phyloP scores from a whole-genome alignment of 2,329 filamentous ascomycete species.

The Botrytis fragariae region DNA sequence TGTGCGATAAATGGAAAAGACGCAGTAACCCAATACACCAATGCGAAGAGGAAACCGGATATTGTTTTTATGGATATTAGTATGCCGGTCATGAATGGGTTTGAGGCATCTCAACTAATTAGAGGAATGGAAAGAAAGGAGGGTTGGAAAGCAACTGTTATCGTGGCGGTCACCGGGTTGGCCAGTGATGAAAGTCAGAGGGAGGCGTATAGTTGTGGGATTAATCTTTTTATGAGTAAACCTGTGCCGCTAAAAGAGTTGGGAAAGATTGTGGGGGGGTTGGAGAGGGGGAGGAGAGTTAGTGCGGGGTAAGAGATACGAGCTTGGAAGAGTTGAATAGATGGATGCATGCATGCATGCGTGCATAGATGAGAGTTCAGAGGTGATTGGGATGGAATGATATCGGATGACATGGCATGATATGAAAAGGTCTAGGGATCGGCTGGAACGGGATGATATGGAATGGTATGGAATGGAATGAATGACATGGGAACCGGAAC shows the following conservation, averaged over 20 bases:
- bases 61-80: constrained; percentile 52
- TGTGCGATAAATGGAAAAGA: constrained; percentile 26
- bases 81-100: constrained; percentile 53
- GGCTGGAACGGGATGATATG: background rate
- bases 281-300: background rate
- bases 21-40: too few species aligned
- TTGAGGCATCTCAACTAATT: constrained; percentile 30
- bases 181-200: constrained; percentile 46
- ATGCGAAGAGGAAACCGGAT: constrained; percentile 31
- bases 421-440: background rate
- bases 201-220: constrained; percentile 49
- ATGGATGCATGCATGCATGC: too few species aligned
- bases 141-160: constrained; percentile 37
- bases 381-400: too few species aligned
- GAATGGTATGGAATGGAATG: background rate
- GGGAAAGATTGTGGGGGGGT: background rate
- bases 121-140: constrained; percentile 17
- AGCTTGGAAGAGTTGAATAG: background rate
- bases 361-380: too few species aligned
- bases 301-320: background rate
- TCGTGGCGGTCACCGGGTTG: constrained; percentile 51
- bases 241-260: constrained; percentile 39
- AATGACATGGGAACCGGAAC: too few species aligned
- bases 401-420: background rate
- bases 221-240: constrained; percentile 53